phyloP scores from a whole-genome alignment of 129 eudicot genomes.

The Erigeron canadensis region DNA sequence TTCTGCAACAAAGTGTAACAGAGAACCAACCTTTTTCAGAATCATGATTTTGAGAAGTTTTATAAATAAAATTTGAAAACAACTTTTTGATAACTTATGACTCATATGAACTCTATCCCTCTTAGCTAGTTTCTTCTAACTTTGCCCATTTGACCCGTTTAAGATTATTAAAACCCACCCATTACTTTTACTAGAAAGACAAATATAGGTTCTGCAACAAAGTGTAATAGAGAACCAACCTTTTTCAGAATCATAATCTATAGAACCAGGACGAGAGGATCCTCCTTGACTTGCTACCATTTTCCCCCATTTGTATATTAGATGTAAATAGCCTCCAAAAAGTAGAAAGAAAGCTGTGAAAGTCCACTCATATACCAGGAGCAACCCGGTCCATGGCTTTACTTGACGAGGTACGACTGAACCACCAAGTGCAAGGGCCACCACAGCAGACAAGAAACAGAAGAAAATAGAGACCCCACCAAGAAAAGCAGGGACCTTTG shows the following conservation, averaged over 20 bases:
- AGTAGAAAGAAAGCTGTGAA: conserved; percentile 66
- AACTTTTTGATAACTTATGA: too few relatives aligned
- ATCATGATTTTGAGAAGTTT: conserved; percentile 64
- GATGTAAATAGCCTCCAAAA: conserved; percentile 75
- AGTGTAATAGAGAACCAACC: conserved; percentile 41
- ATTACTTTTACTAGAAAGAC: background rate
- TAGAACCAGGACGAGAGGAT: conserved; percentile 50
- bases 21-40: conserved; percentile 70
- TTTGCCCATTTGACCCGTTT: background rate
- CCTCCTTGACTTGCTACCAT: conserved; percentile 52
- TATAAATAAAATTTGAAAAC: too few relatives aligned
- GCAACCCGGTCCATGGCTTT: conserved; percentile 92
- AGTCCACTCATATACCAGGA: conserved; percentile 93
- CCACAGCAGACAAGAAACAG: conserved; percentile 64
- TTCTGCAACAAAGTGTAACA: background rate
- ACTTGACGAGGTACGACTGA: conserved; percentile 85
- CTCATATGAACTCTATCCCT: too few relatives aligned
- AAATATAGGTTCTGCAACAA: conserved; percentile 4
- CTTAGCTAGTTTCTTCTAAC: background rate
- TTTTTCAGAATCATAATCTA: conserved; percentile 78
- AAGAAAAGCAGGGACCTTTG: conserved; percentile 73
- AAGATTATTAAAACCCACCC: background rate
- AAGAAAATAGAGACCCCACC: conserved; percentile 63
- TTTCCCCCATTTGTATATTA: conserved; percentile 78
- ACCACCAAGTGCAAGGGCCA: conserved; percentile 67